phyloP scores from a whole-genome alignment of 176 grass and related monocot species.

The Metroxylon sagu region DNA sequence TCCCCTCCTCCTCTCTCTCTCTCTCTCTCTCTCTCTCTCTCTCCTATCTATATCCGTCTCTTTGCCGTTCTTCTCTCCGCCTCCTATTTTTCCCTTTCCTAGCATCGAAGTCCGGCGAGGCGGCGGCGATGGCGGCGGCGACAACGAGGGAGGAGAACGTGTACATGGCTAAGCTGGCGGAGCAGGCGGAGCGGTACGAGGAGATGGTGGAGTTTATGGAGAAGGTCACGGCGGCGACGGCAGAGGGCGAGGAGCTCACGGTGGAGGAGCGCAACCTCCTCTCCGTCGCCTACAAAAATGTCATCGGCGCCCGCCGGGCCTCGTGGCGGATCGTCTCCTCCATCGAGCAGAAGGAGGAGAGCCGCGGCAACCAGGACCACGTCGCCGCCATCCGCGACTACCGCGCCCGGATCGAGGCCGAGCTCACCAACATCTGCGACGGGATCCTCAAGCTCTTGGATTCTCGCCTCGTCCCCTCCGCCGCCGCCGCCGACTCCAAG shows the following conservation, averaged over 20 bases:
- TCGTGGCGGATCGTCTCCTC: slow-evolving; percentile 98
- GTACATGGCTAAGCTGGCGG: slow-evolving; percentile 93
- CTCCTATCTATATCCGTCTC: too few relatives aligned
- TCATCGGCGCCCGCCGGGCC: slow-evolving; percentile 82
- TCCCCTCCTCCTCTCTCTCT: too few relatives aligned
- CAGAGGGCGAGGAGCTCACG: slow-evolving; percentile 51
- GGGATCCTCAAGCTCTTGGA: slow-evolving; percentile 86
- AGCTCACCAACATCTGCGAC: slow-evolving; percentile 73
- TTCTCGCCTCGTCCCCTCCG: slow-evolving; percentile 53
- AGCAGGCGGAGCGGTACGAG: slow-evolving; percentile 98
- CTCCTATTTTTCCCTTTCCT: too few relatives aligned
- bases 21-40: too few relatives aligned
- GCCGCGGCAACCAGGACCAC: slow-evolving; percentile 52
- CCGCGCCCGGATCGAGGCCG: slow-evolving; percentile 71
- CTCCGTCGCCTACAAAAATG: slow-evolving; percentile 98
- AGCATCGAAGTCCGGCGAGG: slow-evolving; percentile 1
- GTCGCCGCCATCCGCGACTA: slow-evolving; percentile 46
- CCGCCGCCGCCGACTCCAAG: slow-evolving; percentile 51
- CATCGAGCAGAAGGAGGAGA: slow-evolving; percentile 97
- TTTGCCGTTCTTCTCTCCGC: too few relatives aligned
- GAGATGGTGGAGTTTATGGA: slow-evolving; percentile 99
- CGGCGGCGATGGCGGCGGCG: slow-evolving; percentile 19
- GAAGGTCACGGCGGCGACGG: slow-evolving; percentile 49
- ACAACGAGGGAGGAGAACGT: slow-evolving; percentile 68
- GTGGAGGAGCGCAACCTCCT: slow-evolving; percentile 98